phyloP scores from a whole-genome alignment of 495 filamentous ascomycete species.

The Pyrenopolyporus hunteri region DNA sequence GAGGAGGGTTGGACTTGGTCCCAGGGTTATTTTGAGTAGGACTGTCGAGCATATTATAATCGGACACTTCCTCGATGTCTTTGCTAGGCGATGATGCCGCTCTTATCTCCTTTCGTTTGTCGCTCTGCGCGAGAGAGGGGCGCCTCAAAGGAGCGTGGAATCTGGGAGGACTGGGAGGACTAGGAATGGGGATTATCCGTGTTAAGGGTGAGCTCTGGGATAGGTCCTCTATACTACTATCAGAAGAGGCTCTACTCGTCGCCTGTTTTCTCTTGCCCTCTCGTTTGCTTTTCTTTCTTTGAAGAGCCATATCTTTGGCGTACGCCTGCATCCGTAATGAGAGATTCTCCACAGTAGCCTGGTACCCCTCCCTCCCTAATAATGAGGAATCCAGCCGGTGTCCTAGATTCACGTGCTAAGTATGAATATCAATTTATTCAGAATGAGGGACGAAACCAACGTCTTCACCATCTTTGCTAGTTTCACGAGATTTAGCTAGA shows the following conservation, averaged over 20 bases:
- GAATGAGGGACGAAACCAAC: background rate
- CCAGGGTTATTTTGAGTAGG: background rate
- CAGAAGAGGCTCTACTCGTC: background rate
- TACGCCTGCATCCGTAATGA: background rate
- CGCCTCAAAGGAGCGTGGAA: background rate
- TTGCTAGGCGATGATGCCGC: background rate
- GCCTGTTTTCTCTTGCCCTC: background rate
- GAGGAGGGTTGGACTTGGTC: background rate
- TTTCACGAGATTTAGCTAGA: constrained; percentile 21
- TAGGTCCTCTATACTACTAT: background rate
- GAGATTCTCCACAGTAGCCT: constrained; percentile 16
- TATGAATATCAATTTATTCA: background rate
- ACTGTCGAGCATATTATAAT: too few relatives aligned
- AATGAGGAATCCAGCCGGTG: background rate
- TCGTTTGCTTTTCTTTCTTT: background rate
- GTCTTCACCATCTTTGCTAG: constrained; percentile 20
- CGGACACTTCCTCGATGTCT: too few relatives aligned
- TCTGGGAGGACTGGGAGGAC: background rate
- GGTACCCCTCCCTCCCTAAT: constrained; percentile 10
- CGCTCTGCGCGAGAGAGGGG: background rate
- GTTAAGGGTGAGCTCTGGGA: background rate
- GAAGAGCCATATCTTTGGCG: background rate
- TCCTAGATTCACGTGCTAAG: background rate
- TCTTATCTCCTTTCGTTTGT: background rate
- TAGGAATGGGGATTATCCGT: background rate